Evolutionary conservation across 176 grass and related monocot species (phyloP), one percentile per base, ranked within the genome.

Genomic region (Dendrocalamus sinicus): DNA sequence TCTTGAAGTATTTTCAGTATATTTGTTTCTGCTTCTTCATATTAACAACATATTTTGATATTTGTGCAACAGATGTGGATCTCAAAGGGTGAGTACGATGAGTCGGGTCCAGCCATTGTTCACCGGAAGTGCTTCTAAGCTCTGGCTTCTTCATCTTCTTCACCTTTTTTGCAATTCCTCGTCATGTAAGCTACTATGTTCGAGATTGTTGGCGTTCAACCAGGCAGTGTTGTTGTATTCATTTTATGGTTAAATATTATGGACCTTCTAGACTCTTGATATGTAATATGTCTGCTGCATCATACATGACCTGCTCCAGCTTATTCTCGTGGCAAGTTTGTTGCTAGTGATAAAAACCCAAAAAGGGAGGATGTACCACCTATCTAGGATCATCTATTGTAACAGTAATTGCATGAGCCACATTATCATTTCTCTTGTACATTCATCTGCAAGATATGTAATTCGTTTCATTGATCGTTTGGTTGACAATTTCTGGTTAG

Each of bases 121-220:
- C 88, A 89, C 63, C 43, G 82, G 77, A 89, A 89, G 83, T 89
- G 88, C 83, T 89, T 89, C 83, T 89, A 81, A 79, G 69, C 58
- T 39, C 2, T 24, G 74, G 45, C 17, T 51, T 51, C 26, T 81
- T 73, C 26, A 16, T 44, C 77, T 89, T 41, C 67, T 60, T 54
- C 61, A 81, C 70, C 75, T 85, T 71, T 61, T 69, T 52, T 85
- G 9, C 40, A 57, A 81, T 62, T 23, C n/a, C 46, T 80, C 81
- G 20, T 51, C 60, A 43, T 88, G 86, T 83, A 78, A 78, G 65
- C 86, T 77, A 71, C 54, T 77, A 69, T 72, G 73, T 83, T 88
- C 83, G 66, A 88, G 73, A 88, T 72, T 83, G 80, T 55, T 78
- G 80, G 70, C 70, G 53, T 89, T 70, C 77, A 22, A 69, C 75